These are phyloP conservation scores for Agrocybe praecox DNA, from an alignment of 768 basidiomycete genomes.

Conservation along the genomic window DNA sequence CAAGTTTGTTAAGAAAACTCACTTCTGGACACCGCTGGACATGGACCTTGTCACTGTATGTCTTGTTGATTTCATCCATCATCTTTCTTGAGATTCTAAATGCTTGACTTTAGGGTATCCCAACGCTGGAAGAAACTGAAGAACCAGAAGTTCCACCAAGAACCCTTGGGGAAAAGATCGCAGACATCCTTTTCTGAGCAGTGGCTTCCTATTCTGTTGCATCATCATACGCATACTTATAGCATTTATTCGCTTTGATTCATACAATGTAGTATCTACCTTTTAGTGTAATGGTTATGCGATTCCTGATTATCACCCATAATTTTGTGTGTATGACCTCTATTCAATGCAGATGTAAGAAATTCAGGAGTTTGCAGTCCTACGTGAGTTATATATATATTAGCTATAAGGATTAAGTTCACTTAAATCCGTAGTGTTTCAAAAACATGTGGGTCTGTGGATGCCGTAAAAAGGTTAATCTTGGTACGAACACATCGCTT, in stretches of 20 bases:
- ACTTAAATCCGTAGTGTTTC: no score
- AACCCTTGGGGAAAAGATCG: conserved; percentile 53
- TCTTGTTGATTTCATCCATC: not conserved
- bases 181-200: conserved; percentile 51
- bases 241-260: not conserved
- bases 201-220: not conserved
- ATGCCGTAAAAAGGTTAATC: no score
- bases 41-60: conserved; percentile 75
- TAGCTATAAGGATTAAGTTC: no score
- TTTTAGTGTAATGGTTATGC: not conserved
- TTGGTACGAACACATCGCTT: no score
- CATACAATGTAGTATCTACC: not conserved
- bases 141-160: conserved; percentile 48
- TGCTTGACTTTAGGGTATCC: conserved; percentile 52
- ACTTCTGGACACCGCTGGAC: conserved; percentile 56
- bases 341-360: no score
- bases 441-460: no score
- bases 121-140: conserved; percentile 71
- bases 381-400: no score
- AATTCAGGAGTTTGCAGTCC: no score
- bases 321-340: no score
- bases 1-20: conserved; percentile 42
- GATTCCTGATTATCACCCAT: not conserved
- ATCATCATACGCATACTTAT: not conserved
- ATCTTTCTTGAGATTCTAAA: not conserved